A percentile compares a stretch with the other conserved stretches of the same genome.
Evolutionary conservation across 306 rosid species (phyloP).

Genomic region (Cercis canadensis): DNA sequence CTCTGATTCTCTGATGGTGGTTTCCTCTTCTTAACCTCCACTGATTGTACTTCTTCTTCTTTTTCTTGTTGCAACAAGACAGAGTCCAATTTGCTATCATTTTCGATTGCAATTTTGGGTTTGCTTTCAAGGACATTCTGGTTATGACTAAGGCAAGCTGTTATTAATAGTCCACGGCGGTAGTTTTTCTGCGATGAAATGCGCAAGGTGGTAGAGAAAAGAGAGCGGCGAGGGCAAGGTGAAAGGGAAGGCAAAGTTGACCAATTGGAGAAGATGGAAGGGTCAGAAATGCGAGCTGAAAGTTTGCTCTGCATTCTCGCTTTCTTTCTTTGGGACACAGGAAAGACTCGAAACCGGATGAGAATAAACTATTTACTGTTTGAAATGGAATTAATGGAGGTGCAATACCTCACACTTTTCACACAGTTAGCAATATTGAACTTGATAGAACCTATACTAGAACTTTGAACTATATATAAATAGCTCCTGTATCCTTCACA

Average conservation of each 20-base stretch:
- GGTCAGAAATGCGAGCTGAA: no score
- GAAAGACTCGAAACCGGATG: no score
- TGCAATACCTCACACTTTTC: no score
- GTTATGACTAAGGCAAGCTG: neutral
- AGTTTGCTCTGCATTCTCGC: no score
- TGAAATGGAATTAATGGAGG: no score
- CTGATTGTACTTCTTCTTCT: neutral
- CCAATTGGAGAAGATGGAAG: no score
- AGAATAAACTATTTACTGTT: no score
- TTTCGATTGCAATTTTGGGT: neutral
- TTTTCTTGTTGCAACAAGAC: neutral
- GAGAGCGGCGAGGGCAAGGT: neutral
- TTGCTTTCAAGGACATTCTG: neutral
- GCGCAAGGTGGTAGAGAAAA: neutral
- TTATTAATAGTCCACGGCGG: neutral
- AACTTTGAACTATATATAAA: no score
- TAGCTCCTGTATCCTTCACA: no score
- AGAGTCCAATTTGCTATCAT: neutral
- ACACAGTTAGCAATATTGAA: no score
- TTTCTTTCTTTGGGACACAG: no score
- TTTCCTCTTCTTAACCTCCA: neutral
- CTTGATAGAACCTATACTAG: no score
- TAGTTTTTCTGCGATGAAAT: neutral
- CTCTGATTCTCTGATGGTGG: conserved; percentile 18
- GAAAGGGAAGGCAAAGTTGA: neutral